Percentiles rank a stretch among this genome's conserved stretches.
phyloP scores from a whole-genome alignment of 306 rosid genomes.

The Sechiopsis laciniata region DNA sequence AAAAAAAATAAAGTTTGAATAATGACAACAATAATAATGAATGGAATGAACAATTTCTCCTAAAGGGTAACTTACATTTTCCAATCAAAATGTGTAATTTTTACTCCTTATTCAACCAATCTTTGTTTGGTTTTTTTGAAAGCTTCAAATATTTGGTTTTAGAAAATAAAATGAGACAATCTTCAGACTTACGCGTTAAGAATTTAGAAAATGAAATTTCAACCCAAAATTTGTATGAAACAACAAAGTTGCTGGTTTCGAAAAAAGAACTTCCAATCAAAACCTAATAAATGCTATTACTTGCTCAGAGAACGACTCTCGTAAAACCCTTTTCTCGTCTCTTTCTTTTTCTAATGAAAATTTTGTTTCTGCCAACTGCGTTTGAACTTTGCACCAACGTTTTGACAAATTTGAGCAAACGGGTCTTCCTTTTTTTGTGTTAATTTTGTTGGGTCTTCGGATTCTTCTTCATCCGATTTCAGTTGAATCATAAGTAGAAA shows the following conservation, averaged over 20 bases:
- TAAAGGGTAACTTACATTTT: background rate
- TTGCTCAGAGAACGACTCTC: constrained; percentile 18
- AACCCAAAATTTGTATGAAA: background rate
- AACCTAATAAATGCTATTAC: background rate
- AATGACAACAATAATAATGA: background rate
- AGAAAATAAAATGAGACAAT: background rate
- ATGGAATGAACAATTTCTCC: background rate
- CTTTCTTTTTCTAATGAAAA: background rate
- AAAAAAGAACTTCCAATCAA: background rate
- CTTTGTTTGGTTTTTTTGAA: background rate
- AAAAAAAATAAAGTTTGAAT: too few species aligned
- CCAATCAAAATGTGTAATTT: background rate
- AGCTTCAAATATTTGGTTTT: too few species aligned
- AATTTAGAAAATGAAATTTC: background rate
- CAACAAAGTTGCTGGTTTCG: too few species aligned
- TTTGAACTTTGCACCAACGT: background rate
- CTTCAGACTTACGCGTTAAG: constrained; percentile 24
- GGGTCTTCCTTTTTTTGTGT: background rate
- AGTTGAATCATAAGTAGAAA: background rate
- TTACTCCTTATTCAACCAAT: background rate
- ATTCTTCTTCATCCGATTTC: background rate
- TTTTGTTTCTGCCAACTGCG: constrained; percentile 2
- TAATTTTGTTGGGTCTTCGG: constrained; percentile 12
- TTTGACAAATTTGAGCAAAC: background rate
- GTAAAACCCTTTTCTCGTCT: background rate